These are phyloP conservation scores for Phytopythium chamaehyphon DNA, from an alignment of 352 stramenopile genomes.

Conservation along the genomic window DNA sequence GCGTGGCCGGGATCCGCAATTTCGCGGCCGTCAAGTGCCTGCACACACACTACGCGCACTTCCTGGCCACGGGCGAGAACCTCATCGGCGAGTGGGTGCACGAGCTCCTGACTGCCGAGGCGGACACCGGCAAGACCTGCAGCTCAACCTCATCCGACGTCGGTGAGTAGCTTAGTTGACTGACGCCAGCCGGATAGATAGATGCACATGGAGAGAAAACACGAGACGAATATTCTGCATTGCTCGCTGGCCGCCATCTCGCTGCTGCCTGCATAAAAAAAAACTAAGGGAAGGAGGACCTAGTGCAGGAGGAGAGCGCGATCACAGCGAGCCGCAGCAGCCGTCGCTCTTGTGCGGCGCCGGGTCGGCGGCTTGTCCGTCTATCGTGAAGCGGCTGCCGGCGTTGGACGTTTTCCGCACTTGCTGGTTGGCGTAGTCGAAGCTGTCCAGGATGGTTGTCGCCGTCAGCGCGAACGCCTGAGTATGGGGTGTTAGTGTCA, in stretches of 20 bases:
- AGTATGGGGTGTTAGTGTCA: not conserved
- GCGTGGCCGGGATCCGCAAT: slow-evolving; percentile 57
- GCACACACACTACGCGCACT: slow-evolving; percentile 74
- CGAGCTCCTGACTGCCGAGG: slow-evolving; percentile 31
- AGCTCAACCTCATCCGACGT: slow-evolving; percentile 5
- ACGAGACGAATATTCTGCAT: not conserved
- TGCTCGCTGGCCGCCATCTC: too few relatives aligned
- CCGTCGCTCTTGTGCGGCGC: slow-evolving; percentile 19
- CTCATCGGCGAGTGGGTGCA: slow-evolving; percentile 63
- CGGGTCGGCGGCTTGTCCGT: slow-evolving; percentile 16
- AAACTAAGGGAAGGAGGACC: not conserved
- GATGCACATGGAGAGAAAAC: not conserved
- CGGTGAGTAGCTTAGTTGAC: not conserved
- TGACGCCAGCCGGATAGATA: not conserved
- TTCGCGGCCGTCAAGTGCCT: slow-evolving; percentile 64
- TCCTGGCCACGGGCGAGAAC: slow-evolving; percentile 44
- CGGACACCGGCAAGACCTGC: not conserved
- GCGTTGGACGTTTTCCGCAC: slow-evolving; percentile 34
- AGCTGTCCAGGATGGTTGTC: slow-evolving; percentile 68
- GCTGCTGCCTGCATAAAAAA: not conserved
- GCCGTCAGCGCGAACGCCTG: slow-evolving; percentile 71
- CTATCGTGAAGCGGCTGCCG: slow-evolving; percentile 35
- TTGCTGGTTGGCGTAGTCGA: slow-evolving; percentile 64
- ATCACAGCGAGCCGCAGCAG: slow-evolving; percentile 28
- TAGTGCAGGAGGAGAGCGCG: not conserved